Evolutionary conservation across 73 alveolate genomes (phyloP), one percentile per base, ranked within the genome.

Genomic region (Paramecium biaurelia): DNA sequence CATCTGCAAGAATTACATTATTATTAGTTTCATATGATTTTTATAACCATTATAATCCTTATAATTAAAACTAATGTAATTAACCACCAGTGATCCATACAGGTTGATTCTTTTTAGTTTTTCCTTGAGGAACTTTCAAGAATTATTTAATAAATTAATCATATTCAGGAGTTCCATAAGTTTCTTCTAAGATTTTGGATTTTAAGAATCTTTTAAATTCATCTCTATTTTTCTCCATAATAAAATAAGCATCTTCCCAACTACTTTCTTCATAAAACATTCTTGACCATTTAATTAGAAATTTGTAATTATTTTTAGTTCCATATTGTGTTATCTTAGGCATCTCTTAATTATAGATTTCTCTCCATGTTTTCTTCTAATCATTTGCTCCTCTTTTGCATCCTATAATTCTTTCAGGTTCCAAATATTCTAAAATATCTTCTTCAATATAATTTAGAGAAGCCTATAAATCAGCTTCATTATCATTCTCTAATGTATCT

Each of bases 1-100:
- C 99, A 94, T 98, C 99, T 1, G 99, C 99, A 57, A 98, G 93
- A 70, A 98, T 96, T 8, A 98, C 99, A 92, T 98, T 98, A 32
- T 94, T 93, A 21, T 86, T 79, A 92, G 97, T 96, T 57, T 93
- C 57, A 95, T 97, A 98, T n/a, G 95, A 89, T 57, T 94, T 93
- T 56, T 94, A 70, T 57, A 98, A 92, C 99, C 99, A 98, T 92
- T 98, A 97, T 56, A 98, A 93, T 28, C 99, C 99, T 79, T 96
- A 97, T 37, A 98, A 35, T 93, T 98, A 98, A 92, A 97, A 97
- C 24, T 95, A 97, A 70, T 97, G 96, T 41, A 98, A 92, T 74
- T 92, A 85, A 14, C 98, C 99, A 32, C 95, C 94, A 70, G 93
- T 95, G 89, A 97, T 76, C 89, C 93, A 94, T n/a, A 92, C 86